These are phyloP conservation scores for Rhodosporidiobolus odoratus DNA, from an alignment of 768 basidiomycete species.

Conservation along the genomic window DNA sequence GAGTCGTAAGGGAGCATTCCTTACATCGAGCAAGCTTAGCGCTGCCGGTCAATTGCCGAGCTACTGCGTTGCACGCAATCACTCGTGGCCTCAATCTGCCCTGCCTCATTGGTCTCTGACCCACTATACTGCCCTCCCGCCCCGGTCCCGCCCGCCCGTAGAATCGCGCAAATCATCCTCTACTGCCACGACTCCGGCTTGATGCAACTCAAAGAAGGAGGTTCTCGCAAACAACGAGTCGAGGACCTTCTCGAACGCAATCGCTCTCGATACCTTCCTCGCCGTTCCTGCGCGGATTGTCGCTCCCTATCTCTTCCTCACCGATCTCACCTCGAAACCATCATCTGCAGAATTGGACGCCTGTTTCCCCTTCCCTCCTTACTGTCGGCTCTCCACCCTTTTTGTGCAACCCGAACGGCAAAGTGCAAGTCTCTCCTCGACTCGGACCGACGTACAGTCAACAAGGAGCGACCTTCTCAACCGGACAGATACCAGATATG, in stretches of 20 bases:
- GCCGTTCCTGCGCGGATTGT: conserved; percentile 17
- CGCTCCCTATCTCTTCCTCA: neutral
- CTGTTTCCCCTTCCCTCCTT: conserved; percentile 7
- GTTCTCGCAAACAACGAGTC: conserved; percentile 38
- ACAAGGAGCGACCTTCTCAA: neutral
- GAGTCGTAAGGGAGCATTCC: too few species aligned
- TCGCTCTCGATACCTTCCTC: conserved; percentile 29
- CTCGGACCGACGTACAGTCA: conserved; percentile 33
- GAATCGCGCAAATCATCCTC: conserved; percentile 38
- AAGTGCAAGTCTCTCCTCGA: conserved; percentile 29
- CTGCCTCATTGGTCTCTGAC: conserved; percentile 13
- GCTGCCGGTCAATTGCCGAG: too few species aligned
- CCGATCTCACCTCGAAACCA: conserved; percentile 2
- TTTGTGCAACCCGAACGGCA: conserved; percentile 3
- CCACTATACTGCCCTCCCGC: neutral
- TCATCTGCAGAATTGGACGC: conserved; percentile 16
- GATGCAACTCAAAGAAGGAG: conserved; percentile 47
- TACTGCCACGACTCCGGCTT: conserved; percentile 43
- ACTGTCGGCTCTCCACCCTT: conserved; percentile 11
- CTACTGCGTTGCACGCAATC: too few species aligned
- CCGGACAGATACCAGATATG: conserved; percentile 30
- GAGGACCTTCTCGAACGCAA: neutral
- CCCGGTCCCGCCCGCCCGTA: too few species aligned
- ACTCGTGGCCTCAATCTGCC: conserved; percentile 40
- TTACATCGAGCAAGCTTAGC: too few species aligned